Evolutionary conservation across 139 green algal species (phyloP).

Genomic region (Volvox reticuliferus): DNA sequence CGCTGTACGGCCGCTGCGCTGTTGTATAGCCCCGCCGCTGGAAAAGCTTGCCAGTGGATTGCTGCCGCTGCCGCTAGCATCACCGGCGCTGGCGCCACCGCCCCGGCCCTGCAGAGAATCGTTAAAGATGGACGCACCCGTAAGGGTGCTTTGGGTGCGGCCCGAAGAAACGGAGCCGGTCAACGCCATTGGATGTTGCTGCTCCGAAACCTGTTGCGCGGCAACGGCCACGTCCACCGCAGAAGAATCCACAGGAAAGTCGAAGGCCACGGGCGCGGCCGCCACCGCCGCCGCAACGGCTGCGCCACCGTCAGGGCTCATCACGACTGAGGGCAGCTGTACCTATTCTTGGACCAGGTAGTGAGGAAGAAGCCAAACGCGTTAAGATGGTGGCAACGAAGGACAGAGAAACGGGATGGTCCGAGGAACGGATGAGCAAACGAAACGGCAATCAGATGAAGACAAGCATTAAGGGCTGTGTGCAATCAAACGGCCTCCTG

Average conservation of each 20-base stretch:
- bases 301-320: neutral
- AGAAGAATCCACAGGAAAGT: neutral
- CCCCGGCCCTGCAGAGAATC: neutral
- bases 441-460: no score
- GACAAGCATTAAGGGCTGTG: no score
- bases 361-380: no score
- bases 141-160: conserved; percentile 1
- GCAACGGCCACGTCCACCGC: neutral
- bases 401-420: no score
- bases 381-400: no score
- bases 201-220: neutral
- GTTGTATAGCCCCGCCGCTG: neutral
- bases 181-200: neutral
- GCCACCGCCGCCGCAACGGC: neutral
- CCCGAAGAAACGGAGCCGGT: neutral
- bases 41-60: no score
- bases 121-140: conserved; percentile 17
- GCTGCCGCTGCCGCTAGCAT: neutral
- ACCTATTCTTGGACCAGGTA: no score
- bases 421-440: no score
- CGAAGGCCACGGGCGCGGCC: no score
- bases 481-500: no score
- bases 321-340: no score
- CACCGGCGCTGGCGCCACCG: neutral
- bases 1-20: no score